Evolutionary conservation across 73 alveolate genomes (phyloP), one percentile per base, ranked within the genome.

Genomic region (Uronychia setigera): DNA sequence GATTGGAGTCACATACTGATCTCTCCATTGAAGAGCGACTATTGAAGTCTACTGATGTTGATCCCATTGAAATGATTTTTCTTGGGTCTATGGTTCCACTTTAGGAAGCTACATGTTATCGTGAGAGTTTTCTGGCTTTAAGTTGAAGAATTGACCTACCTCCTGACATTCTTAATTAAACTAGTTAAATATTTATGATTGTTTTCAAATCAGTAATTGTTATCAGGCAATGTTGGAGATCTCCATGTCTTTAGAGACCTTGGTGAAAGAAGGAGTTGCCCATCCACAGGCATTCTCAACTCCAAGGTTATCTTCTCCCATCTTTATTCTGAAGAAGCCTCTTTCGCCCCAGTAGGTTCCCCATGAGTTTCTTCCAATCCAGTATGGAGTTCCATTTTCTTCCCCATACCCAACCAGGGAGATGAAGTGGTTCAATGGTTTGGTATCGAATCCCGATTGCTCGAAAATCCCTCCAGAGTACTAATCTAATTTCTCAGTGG

Each of bases 321-420:
- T 83, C 88, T 91, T 87, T 79, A 94, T 94, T 59, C 94, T 91
- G 93, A 92, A 94, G 80, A 81, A 94, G 83, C 98, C 98, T 1
- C 67, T 33, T 82, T 94, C 98, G 30, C 98, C 98, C 98, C 98
- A 94, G 85, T 88, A 80, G 81, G 86, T 92, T 32, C 97, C 98
- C 98, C 98, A 94, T 32, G 92, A 84, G 93, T 94, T 94, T 78
- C 94, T 91, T 25, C 90, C 94, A 83, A 94, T 84, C 98, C 98
- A 94, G 79, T 84, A 94, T 84, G 87, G 91, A 75, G 87, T 75
- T 77, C 93, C 59, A 77, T 88, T 0, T 91, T 88, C 83, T 31
- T 35, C 82, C 32, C 98, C 98, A 88, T 91, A 94, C 33, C 98
- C 98, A 31, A 94, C 97, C 83, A 94, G 82, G 58, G 95, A 83